Evolutionary conservation across 495 filamentous ascomycete genomes (phyloP).

Genomic region (Penicillium steckii): DNA sequence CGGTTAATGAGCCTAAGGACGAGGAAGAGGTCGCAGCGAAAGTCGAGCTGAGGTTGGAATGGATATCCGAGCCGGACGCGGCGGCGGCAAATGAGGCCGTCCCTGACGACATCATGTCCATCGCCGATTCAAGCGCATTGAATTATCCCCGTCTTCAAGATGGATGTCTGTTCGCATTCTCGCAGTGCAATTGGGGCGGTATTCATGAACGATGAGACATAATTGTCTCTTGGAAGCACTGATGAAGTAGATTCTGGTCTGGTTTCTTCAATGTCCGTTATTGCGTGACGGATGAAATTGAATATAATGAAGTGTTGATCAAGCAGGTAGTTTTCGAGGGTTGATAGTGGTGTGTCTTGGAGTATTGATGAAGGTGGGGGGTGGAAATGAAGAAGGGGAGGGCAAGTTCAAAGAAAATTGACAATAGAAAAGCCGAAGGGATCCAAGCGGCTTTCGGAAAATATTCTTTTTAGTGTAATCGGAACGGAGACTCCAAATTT

Average conservation of each 20-base stretch:
- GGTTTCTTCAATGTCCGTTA: neutral
- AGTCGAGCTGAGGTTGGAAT: slow-evolving; percentile 40
- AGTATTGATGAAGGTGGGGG: neutral
- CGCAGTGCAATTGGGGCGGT: slow-evolving; percentile 15
- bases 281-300: no score
- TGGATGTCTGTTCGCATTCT: slow-evolving; percentile 34
- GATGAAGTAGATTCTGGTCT: neutral
- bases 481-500: slow-evolving; percentile 1
- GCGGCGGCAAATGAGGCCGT: slow-evolving; percentile 29
- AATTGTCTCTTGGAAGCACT: no score
- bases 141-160: slow-evolving; percentile 22
- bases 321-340: no score
- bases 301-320: no score
- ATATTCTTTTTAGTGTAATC: slow-evolving; percentile 14
- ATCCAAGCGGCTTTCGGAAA: slow-evolving; percentile 13
- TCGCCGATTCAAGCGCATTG: slow-evolving; percentile 25
- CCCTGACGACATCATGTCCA: slow-evolving; percentile 37
- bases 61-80: slow-evolving; percentile 39
- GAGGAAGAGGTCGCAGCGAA: slow-evolving; percentile 40
- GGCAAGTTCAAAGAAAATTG: neutral
- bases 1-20: slow-evolving; percentile 36
- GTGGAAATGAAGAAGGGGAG: neutral
- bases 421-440: slow-evolving; percentile 8
- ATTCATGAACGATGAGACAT: slow-evolving; percentile 28
- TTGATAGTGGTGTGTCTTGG: no score